Base-by-base conservation (phyloP, 495 filamentous ascomycete species). In the Rusavskia elegans region DNA sequence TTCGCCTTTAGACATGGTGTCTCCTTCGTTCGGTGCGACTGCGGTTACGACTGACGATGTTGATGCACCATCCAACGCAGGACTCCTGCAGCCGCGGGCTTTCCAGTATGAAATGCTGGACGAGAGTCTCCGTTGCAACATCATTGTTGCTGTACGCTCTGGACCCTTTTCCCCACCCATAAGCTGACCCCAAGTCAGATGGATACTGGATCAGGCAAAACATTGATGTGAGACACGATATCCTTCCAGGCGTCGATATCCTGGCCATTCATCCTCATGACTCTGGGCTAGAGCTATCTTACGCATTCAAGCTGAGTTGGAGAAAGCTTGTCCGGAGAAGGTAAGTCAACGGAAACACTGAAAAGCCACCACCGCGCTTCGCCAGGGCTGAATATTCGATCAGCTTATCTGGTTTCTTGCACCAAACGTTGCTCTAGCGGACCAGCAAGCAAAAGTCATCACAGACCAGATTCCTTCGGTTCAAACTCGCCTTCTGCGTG, bases 61-160 rank as follows among this genome's bases (percentile, higher is more conserved):
- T 3, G 23, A 29, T 23, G 23, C 7, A 29, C 44, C 44, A 1
- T 6, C 6, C 17, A 29, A 11, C 16, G 17, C 44, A 10, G 21
- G 11, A n/a, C 6, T n/a, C 5, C 23, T 46, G 23, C 44, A 59
- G 37, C 66, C 86, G 2, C 80, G 89, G 20, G 76, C 75, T 5
- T 97, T 96, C 60, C 90, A 97, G 67, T 61, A 79, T 36, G 90
- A 97, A 70, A 96, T 97, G 89, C 73, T 93, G 19, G 79, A 89
- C 55, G 80, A 82, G 58, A 92, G 87, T 61, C 64, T 92, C 59
- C 74, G 75, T 50, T 65, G 74, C 51, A 95, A 95, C 63, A 82
- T 87, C 53, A 50, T 50, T 8, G 84, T 96, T 50, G 81, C 80
- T 14, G 87, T 89, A 71, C 27, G 78, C 29, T 42, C 40, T 51